Base-by-base conservation (phyloP, 768 basidiomycete species). In the Lactarius evosmus region DNA sequence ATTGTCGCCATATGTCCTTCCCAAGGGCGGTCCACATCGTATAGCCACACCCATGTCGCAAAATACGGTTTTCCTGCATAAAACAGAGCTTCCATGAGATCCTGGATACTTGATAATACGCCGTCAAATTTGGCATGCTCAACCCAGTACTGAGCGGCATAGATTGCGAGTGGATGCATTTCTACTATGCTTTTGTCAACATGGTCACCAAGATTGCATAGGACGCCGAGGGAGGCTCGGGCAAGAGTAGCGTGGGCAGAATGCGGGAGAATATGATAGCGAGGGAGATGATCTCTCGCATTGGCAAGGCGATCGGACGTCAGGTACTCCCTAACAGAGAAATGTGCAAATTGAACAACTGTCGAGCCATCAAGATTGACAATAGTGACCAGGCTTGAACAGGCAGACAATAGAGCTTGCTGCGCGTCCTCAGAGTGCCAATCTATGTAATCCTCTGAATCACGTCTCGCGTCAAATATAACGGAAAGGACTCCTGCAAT, bases 281-380 rank as follows among this genome's bases (percentile, higher is more conserved):
- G 11, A 22, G 61, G 49, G 19, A 49, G 34, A 25, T 30, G 7
- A 1, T 3, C 9, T 4, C 7, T 19, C 12, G 36, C 22, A 7
- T 17, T 14, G 3, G 30, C 41, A 33, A 62, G 61, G 19, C 53
- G 61, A 12, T 30, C 25, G 2, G 61, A 62, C 36, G 56, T 50
- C 44, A 62, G 41, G 30, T 57, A 62, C 19, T 62, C 61, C 30
- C 50, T 62, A 9, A 62, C 61, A 14, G 61, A 62, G 25, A 56
- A 44, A 49, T 62, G 61, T 29, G 50, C 27, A 22, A 17, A 59
- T 44, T 49, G 58, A 4, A 51, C 46, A 3, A 51, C 44, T 22
- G 44, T 29, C 4, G n/a, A n/a, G 2, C 49, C 40, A 32, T 33
- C 34, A 1, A 49, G 33, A 19, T 44, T 36, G 33, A 54, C 52